Evolutionary conservation across 805 yeast species (phyloP), one percentile per base, ranked within the genome.

Genomic region (Nakazawaea peltata): DNA sequence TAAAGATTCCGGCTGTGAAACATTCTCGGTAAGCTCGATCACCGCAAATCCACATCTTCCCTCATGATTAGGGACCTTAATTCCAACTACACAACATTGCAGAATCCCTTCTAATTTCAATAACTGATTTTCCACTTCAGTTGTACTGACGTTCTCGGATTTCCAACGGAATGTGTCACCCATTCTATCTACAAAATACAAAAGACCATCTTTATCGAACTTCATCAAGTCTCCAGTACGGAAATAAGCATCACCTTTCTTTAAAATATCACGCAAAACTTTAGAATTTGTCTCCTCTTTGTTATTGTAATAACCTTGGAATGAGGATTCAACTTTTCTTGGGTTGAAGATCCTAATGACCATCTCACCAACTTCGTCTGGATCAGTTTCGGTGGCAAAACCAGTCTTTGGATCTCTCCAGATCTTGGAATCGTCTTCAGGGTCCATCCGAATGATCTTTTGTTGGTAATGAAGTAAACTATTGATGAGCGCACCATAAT

Each of bases 101-200:
- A 69, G 68, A 32, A 81, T 61, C 17, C 55, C 60, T 19, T 61
- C 53, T 4, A 59, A 40, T 33, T 62, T 53, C 57, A 71, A 67
- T 19, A 83, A 57, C 51, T 77, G 79, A 50, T 80, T 82, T 53
- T 90, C 97, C 26, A 88, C 96, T 60, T 88, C 97, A 23, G 88
- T 79, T 11, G 97, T 87, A 13, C 92, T 77, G 9, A 90, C 96
- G 55, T 88, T 88, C 60, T 88, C 97, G 2, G 94, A 81, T 61
- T 86, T 90, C 97, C 97, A 88, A 47, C 97, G 69, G 63, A 83
- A 88, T 0, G 97, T 90, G 52, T 88, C 97, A 28, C 97, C 97
- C 50, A 90, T 60, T 50, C 97, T 67, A 63, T 88, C 97, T 30
- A 87, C 85, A 56, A 88, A 88, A 57, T 81, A 85, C 53, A 81